phyloP scores from a whole-genome alignment of 805 yeast species.

The Suhomyces faveliae region DNA sequence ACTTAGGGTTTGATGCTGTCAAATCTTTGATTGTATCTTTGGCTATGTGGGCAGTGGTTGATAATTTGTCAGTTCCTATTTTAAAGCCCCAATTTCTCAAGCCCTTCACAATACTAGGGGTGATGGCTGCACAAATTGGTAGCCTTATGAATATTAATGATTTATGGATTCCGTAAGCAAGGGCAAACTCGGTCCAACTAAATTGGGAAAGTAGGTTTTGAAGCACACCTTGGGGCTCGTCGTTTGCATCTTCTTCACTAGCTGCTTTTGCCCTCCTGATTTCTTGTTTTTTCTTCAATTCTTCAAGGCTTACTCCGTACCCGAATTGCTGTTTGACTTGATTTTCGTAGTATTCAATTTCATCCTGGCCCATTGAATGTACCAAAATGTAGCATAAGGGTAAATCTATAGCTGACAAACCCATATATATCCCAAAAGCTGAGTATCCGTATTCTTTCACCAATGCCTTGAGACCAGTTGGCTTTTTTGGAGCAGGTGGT shows the following conservation, averaged over 20 bases:
- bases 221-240: constrained; percentile 4
- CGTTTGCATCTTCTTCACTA: constrained; percentile 18
- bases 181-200: constrained; percentile 77
- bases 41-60: constrained; percentile 38
- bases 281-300: constrained; percentile 35
- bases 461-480: constrained; percentile 58
- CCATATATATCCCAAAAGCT: constrained; percentile 82
- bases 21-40: constrained; percentile 38
- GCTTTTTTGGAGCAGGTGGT: constrained; percentile 21
- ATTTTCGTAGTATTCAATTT: constrained; percentile 66
- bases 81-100: constrained; percentile 79
- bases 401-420: constrained; percentile 69
- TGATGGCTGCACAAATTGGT: constrained; percentile 88
- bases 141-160: constrained; percentile 77
- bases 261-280: constrained; percentile 27
- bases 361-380: constrained; percentile 84
- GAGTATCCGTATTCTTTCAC: constrained; percentile 88
- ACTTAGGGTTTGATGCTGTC: constrained; percentile 44
- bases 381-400: constrained; percentile 83
- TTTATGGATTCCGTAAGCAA: constrained; percentile 94
- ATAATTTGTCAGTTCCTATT: constrained; percentile 53
- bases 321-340: constrained; percentile 63
- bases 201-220: constrained; percentile 27
- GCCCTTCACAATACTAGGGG: constrained; percentile 70
- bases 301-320: constrained; percentile 48